phyloP scores from a whole-genome alignment of 345 rosid genomes.

The Rubroshorea leprosula region DNA sequence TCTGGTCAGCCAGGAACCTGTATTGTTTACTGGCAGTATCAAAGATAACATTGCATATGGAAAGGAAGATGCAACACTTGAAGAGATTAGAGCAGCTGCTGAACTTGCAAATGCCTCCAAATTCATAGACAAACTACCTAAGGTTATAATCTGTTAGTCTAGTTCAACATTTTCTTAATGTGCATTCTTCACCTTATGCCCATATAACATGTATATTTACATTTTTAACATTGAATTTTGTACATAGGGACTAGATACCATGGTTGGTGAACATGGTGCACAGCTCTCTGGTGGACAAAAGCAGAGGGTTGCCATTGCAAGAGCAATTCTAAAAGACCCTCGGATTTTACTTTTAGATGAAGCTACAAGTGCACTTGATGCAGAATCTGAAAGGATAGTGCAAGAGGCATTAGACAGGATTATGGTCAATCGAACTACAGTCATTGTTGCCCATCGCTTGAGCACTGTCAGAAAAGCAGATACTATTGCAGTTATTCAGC shows the following conservation, averaged over 20 bases:
- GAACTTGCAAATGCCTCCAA: conserved; percentile 76
- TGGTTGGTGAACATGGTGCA: conserved; percentile 93
- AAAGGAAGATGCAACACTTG: conserved; percentile 61
- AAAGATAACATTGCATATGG: conserved; percentile 72
- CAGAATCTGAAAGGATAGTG: conserved; percentile 80
- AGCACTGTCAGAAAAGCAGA: conserved; percentile 74
- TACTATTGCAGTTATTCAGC: conserved; percentile 69
- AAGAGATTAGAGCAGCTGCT: conserved; percentile 61
- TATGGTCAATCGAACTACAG: conserved; percentile 70
- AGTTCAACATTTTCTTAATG: not conserved
- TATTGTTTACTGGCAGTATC: conserved; percentile 60
- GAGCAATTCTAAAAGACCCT: conserved; percentile 81
- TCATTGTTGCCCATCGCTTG: conserved; percentile 78
- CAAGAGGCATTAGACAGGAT: conserved; percentile 82
- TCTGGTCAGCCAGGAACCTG: conserved; percentile 82
- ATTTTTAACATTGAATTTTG: not conserved
- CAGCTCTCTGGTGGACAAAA: conserved; percentile 96
- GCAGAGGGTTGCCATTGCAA: conserved; percentile 85
- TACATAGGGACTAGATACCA: conserved; percentile 63
- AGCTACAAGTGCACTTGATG: conserved; percentile 89
- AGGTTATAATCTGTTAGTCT: conserved; percentile 22
- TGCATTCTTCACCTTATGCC: not conserved
- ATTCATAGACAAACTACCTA: conserved; percentile 71
- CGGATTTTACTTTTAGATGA: conserved; percentile 73
- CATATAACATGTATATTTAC: not conserved